These are phyloP conservation scores for Botrytis fragariae DNA, from an alignment of 2,329 filamentous ascomycete species.

Conservation along the genomic window DNA sequence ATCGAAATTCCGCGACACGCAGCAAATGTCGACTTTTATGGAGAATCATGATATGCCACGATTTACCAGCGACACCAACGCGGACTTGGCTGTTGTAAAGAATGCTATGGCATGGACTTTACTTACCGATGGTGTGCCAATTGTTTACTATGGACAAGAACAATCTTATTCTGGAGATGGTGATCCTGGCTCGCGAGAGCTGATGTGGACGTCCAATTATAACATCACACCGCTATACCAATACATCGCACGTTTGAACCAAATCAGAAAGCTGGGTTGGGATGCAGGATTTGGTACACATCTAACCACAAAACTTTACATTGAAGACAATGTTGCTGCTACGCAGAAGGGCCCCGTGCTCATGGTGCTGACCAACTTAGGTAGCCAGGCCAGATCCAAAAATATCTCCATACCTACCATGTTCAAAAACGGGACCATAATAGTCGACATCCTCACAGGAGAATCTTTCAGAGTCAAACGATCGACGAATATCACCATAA, in stretches of 20 bases:
- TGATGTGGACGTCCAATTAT: slow-evolving; percentile 43
- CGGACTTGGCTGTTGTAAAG: slow-evolving; percentile 38
- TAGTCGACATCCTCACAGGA: slow-evolving; percentile 24
- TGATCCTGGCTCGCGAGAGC: slow-evolving; percentile 45
- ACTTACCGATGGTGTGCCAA: slow-evolving; percentile 50
- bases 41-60: slow-evolving; percentile 46
- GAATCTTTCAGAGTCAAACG: slow-evolving; percentile 23
- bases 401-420: slow-evolving; percentile 15
- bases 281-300: slow-evolving; percentile 24
- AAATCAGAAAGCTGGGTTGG: slow-evolving; percentile 24
- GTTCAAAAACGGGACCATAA: slow-evolving; percentile 22
- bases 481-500: slow-evolving; percentile 18
- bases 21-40: slow-evolving; percentile 40
- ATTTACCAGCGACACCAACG: slow-evolving; percentile 37
- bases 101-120: slow-evolving; percentile 50
- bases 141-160: slow-evolving; percentile 52
- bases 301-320: slow-evolving; percentile 18
- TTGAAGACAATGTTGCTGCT: slow-evolving; percentile 16
- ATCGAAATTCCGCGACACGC: slow-evolving; percentile 45
- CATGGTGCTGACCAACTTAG: slow-evolving; percentile 25
- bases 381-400: slow-evolving; percentile 16
- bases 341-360: slow-evolving; percentile 25
- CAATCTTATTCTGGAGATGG: slow-evolving; percentile 45
- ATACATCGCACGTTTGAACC: slow-evolving; percentile 23
- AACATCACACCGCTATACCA: slow-evolving; percentile 34